Conservation (phyloP, 345 rosid genomes). For the Rhodamnia rubescens region DNA sequence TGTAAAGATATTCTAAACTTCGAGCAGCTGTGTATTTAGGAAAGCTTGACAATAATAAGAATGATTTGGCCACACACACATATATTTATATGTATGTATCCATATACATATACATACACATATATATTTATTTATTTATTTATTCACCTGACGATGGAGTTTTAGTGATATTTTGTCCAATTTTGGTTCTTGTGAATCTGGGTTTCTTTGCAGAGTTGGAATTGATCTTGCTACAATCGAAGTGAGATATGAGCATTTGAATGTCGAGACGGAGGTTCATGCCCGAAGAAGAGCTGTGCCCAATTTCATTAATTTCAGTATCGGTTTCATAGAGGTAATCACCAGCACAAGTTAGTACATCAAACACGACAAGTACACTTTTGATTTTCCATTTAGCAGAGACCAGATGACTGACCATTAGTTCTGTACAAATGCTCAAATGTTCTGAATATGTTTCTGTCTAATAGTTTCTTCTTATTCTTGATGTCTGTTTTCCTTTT, state of each 20-base stretch:
- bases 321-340: constrained; percentile 40
- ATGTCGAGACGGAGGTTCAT: constrained; percentile 40
- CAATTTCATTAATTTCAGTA: constrained; percentile 36
- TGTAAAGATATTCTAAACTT: no score
- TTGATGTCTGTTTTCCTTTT: not conserved
- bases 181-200: not conserved
- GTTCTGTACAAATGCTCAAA: not conserved
- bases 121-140: no score
- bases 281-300: constrained; percentile 68
- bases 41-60: no score
- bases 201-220: constrained; percentile 29
- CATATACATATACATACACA: no score
- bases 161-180: not conserved
- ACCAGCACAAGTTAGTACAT: not conserved
- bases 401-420: not conserved
- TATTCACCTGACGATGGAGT: not conserved
- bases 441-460: not conserved
- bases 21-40: not conserved
- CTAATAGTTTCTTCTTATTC: not conserved
- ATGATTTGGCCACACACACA: no score
- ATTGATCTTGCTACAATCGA: constrained; percentile 39
- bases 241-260: constrained; percentile 40
- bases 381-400: not conserved
- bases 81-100: no score
- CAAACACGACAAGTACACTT: not conserved